A percentile compares a stretch with the other conserved stretches of the same genome.
Evolutionary conservation across 768 basidiomycete genomes (phyloP).

Genomic region (Tephrocybe sp.): DNA sequence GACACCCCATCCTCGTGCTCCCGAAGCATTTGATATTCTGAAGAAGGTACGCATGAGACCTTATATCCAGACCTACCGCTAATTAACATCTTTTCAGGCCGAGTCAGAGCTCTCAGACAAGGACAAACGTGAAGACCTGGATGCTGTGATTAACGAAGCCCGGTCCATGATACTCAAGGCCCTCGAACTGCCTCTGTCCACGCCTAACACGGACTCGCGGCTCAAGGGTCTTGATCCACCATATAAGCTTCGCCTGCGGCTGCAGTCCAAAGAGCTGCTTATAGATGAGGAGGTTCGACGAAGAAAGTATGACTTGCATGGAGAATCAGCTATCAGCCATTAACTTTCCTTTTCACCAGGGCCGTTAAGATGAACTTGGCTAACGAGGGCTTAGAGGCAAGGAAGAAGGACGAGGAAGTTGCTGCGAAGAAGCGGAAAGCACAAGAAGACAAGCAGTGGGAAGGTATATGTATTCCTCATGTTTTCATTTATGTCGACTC

Average conservation of each 20-base stretch:
- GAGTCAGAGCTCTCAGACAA: slow-evolving; percentile 81
- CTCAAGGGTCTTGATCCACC: slow-evolving; percentile 57
- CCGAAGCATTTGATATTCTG: slow-evolving; percentile 90
- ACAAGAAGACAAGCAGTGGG: slow-evolving; percentile 87
- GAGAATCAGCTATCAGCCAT: background rate
- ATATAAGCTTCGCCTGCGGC: slow-evolving; percentile 63
- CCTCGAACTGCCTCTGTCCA: slow-evolving; percentile 57
- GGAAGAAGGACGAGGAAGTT: slow-evolving; percentile 87
- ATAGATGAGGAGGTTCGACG: slow-evolving; percentile 89
- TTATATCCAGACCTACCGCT: background rate
- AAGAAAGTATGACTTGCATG: slow-evolving; percentile 58
- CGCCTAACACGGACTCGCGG: slow-evolving; percentile 54
- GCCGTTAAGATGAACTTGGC: slow-evolving; percentile 89
- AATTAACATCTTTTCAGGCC: slow-evolving; percentile 45
- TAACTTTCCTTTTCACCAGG: slow-evolving; percentile 33
- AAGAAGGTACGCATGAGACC: slow-evolving; percentile 66
- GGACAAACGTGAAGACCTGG: slow-evolving; percentile 75
- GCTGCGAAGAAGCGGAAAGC: slow-evolving; percentile 77
- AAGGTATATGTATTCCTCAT: slow-evolving; percentile 49
- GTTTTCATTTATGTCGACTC: background rate
- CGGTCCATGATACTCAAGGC: slow-evolving; percentile 64
- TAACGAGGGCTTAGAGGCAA: slow-evolving; percentile 90
- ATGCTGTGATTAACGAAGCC: slow-evolving; percentile 75
- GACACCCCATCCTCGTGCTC: slow-evolving; percentile 80
- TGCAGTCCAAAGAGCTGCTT: slow-evolving; percentile 77